Evolutionary conservation across 805 yeast species (phyloP), one percentile per base, ranked within the genome.

Genomic region (Starmerella gropengiesseri): DNA sequence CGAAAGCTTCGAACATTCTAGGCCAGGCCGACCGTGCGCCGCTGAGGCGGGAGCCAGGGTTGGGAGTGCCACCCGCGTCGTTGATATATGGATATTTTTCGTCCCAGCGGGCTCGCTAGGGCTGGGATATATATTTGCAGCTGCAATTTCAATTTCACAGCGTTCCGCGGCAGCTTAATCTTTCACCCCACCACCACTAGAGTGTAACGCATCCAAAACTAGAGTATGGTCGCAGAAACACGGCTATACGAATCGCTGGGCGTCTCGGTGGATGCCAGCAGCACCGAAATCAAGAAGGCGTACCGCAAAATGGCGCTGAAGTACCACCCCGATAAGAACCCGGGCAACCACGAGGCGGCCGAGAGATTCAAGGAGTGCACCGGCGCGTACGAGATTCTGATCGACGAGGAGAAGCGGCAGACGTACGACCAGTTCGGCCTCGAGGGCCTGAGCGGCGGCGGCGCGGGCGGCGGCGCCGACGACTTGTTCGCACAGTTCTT

Each of bases 291-390:
- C 56, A 80, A 81, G 59, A 80, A 78, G 59, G 81, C 93, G 1
- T 83, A 79, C 60, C 69, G 86, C 54, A 77, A 74, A 54, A 69
- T 77, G 51, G 93, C 93, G 3, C 68, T 82, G 47, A 67, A 66
- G 48, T 73, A 73, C 55, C 94, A 83, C 59, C 94, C 94, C 0
- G 94, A 83, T 58, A 83, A 84, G 65, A 79, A 82, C 57, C 75
- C 73, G 14, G 65, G 62, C 37, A 54, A 55, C 39, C 67, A 59
- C 41, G 94, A 81, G 60, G 95, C 94, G n/a, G 91, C 93, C 40
- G 97, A 89, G 60, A 86, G 83, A 66, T 89, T 89, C 65, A 89
- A 89, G 65, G 95, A 85, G 61, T 72, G 85, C 56, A 78, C 89
- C 5, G 75, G 76, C 47, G 95, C 96, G 7, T 75, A 87, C 61